A percentile compares a stretch with the other conserved stretches of the same genome.
These are phyloP conservation scores for Diospyros kaki DNA, from an alignment of 148 eudicot species.

Conservation along the genomic window DNA sequence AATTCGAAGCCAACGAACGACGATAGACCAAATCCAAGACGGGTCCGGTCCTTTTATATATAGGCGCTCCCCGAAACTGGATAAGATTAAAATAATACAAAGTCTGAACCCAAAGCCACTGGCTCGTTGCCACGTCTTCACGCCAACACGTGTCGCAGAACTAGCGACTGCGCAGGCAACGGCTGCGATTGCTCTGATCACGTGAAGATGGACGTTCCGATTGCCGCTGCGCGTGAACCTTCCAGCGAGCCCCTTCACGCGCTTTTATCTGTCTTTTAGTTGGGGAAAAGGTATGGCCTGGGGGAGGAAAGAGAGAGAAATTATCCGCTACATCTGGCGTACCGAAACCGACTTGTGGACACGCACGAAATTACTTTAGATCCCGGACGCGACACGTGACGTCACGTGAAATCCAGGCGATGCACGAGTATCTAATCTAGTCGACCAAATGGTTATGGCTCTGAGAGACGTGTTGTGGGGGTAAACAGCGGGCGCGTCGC, in stretches of 20 bases:
- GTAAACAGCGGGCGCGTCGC: too few species aligned
- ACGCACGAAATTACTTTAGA: too few species aligned
- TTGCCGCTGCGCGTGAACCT: constrained; percentile 11
- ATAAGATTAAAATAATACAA: background rate
- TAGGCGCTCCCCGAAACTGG: background rate
- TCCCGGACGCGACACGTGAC: too few species aligned
- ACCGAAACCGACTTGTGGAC: too few species aligned
- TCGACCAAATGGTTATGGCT: too few species aligned
- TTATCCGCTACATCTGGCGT: too few species aligned
- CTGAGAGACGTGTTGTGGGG: too few species aligned
- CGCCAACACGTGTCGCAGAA: constrained; percentile 31
- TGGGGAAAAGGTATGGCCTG: too few species aligned
- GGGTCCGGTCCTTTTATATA: background rate
- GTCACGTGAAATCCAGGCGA: too few species aligned
- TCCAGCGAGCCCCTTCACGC: background rate
- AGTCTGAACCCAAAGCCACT: background rate
- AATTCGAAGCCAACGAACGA: background rate
- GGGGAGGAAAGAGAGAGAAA: too few species aligned
- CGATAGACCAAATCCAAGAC: background rate
- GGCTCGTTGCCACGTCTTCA: constrained; percentile 33
- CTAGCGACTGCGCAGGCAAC: constrained; percentile 24
- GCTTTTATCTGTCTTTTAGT: background rate
- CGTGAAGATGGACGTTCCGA: constrained; percentile 26
- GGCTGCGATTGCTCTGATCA: constrained; percentile 28
- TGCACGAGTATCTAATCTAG: too few species aligned